Conservation (phyloP, 805 yeast genomes). For the Candida pini region DNA sequence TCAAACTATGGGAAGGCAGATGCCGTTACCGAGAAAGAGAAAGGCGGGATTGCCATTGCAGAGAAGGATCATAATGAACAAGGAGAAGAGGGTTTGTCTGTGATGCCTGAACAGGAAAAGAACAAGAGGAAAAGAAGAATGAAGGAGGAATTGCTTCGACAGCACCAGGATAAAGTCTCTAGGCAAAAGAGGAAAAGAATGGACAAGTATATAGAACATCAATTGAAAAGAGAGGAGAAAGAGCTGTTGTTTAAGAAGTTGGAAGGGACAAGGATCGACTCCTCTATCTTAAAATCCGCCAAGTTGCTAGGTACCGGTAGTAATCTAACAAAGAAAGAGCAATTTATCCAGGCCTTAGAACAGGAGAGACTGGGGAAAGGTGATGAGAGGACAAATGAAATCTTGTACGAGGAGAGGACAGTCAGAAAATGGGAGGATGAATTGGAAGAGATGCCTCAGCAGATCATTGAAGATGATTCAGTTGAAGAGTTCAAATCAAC, state of each 20-base stretch:
- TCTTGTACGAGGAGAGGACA: conserved; percentile 65
- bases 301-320: conserved; percentile 71
- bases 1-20: conserved; percentile 1
- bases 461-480: conserved; percentile 1
- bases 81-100: conserved; percentile 30
- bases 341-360: conserved; percentile 67
- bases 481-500: conserved; percentile 30
- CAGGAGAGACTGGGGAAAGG: conserved; percentile 70
- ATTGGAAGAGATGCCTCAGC: conserved; percentile 22
- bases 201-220: conserved; percentile 91
- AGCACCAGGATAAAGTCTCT: conserved; percentile 65
- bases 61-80: conserved; percentile 27
- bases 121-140: conserved; percentile 59
- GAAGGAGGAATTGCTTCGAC: conserved; percentile 49
- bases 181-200: conserved; percentile 69
- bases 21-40: no score
- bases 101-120: conserved; percentile 60
- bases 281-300: conserved; percentile 62
- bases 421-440: conserved; percentile 55
- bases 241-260: conserved; percentile 70
- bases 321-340: conserved; percentile 56
- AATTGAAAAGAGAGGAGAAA: conserved; percentile 82
- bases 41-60: no score
- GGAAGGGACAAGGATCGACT: conserved; percentile 62
- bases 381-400: conserved; percentile 51